Evolutionary conservation across 495 filamentous ascomycete species (phyloP).

Genomic region (Chlorociboria aeruginascens): DNA sequence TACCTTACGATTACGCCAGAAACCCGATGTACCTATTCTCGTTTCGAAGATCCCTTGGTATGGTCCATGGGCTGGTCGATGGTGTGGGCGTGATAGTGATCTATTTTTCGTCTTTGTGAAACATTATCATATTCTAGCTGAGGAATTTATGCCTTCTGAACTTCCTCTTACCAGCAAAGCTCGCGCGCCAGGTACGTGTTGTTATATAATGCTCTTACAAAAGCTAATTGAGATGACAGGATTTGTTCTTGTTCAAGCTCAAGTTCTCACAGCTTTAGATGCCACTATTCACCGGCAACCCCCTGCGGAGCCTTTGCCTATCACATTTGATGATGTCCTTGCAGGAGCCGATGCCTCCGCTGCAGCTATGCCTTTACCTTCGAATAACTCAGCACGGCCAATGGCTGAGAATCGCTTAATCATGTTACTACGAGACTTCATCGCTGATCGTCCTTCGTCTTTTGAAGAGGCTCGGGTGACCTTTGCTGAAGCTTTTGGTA

Average conservation of each 20-base stretch:
- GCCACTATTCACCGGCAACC: conserved; percentile 68
- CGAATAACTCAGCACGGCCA: conserved; percentile 56
- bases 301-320: conserved; percentile 42
- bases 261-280: conserved; percentile 72
- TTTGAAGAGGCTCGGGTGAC: conserved; percentile 45
- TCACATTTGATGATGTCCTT: conserved; percentile 69
- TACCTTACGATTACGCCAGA: conserved; percentile 52
- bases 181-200: conserved; percentile 53
- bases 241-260: conserved; percentile 73
- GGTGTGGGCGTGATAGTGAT: conserved; percentile 85
- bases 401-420: conserved; percentile 92
- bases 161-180: conserved; percentile 47
- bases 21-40: conserved; percentile 54
- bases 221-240: conserved; percentile 7
- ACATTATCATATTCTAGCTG: conserved; percentile 72
- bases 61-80: conserved; percentile 74
- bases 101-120: conserved; percentile 91
- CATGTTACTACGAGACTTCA: conserved; percentile 73
- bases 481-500: conserved; percentile 70
- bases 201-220: neutral
- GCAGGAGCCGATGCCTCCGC: conserved; percentile 60
- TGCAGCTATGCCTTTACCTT: conserved; percentile 51
- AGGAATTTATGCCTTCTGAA: conserved; percentile 63
- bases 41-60: conserved; percentile 70
- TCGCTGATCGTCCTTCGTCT: conserved; percentile 53